These are phyloP conservation scores for Fusarium tuaranense DNA, from an alignment of 2,329 filamentous ascomycete genomes.

Conservation along the genomic window DNA sequence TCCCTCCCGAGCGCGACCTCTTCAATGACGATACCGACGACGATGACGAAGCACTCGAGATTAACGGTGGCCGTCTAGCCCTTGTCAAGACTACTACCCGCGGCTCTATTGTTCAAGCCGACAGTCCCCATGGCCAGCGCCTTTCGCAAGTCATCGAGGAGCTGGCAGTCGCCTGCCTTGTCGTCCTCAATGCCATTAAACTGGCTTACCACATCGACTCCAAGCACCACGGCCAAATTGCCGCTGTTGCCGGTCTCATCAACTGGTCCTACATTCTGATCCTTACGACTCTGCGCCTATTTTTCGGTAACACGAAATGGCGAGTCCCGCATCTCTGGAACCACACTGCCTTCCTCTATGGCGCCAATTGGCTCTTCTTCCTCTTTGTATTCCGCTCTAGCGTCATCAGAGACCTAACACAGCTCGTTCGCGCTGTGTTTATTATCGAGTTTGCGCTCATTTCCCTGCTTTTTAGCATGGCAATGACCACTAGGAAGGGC, in stretches of 20 bases:
- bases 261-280: conserved; percentile 86
- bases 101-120: conserved; percentile 76
- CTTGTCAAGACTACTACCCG: conserved; percentile 71
- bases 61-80: conserved; percentile 67
- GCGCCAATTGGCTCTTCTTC: conserved; percentile 82
- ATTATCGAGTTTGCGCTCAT: conserved; percentile 81
- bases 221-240: conserved; percentile 67
- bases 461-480: conserved; percentile 79
- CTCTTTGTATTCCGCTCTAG: conserved; percentile 86
- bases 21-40: conserved; percentile 62
- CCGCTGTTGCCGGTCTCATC: conserved; percentile 74
- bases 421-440: conserved; percentile 71
- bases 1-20: conserved; percentile 60
- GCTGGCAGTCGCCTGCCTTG: conserved; percentile 76
- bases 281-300: conserved; percentile 79
- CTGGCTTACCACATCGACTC: conserved; percentile 69
- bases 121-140: conserved; percentile 80
- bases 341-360: conserved; percentile 89
- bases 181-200: conserved; percentile 75
- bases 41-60: conserved; percentile 67
- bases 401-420: conserved; percentile 75
- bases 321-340: conserved; percentile 85
- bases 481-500: conserved; percentile 86
- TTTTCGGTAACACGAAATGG: conserved; percentile 73
- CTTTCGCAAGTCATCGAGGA: conserved; percentile 80